Evolutionary conservation across 768 basidiomycete species (phyloP).

Genomic region (Lactarius indigo): DNA sequence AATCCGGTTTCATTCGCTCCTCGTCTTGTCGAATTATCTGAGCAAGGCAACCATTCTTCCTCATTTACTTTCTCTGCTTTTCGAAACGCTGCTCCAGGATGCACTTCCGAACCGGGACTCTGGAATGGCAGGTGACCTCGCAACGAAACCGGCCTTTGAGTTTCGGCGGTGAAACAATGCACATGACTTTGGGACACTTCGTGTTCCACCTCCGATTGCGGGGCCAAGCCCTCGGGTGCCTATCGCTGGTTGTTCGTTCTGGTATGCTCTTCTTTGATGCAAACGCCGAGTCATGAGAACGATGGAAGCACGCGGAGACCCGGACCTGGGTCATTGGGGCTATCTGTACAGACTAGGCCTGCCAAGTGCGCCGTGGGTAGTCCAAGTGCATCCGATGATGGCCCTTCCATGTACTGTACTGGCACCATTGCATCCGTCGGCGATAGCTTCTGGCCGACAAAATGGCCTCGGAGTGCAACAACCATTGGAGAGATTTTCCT

Average conservation of each 20-base stretch:
- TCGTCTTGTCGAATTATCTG: neutral
- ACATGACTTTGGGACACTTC: neutral
- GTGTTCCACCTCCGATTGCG: neutral
- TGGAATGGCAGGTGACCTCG: neutral
- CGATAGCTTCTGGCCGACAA: neutral
- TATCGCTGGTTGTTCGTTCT: neutral
- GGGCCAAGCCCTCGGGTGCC: neutral
- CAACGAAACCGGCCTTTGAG: neutral
- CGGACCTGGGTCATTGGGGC: neutral
- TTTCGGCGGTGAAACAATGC: neutral
- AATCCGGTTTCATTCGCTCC: neutral
- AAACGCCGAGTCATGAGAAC: neutral
- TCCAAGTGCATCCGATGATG: neutral
- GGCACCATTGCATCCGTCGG: neutral
- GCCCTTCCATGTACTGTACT: neutral
- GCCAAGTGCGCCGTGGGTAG: neutral
- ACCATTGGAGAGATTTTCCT: neutral
- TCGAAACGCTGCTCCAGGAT: slow-evolving; percentile 3
- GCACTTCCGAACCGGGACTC: neutral
- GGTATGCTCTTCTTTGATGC: neutral
- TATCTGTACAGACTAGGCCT: neutral
- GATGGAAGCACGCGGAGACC: neutral
- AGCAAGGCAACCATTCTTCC: neutral
- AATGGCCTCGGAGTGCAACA: no score
- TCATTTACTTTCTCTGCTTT: neutral